These are phyloP conservation scores for Tulasnella sp. DNA, from an alignment of 768 basidiomycete species.

Conservation along the genomic window DNA sequence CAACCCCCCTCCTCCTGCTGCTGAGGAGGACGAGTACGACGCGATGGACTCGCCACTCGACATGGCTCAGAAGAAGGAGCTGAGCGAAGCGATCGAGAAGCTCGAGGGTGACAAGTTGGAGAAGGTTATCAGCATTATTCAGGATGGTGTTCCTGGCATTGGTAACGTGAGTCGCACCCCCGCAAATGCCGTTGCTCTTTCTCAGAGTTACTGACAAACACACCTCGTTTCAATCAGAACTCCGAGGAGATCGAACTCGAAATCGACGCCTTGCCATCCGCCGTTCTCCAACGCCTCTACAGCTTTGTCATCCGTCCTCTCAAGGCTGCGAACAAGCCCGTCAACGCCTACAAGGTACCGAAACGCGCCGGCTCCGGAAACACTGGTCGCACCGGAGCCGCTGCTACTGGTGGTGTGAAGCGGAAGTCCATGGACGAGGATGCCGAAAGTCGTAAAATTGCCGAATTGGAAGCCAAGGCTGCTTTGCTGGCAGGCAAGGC, in stretches of 20 bases:
- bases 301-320: conserved; percentile 87
- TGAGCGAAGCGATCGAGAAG: conserved; percentile 88
- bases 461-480: conserved; percentile 83
- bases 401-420: conserved; percentile 81
- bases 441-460: conserved; percentile 92
- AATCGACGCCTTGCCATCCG: conserved; percentile 83
- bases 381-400: conserved; percentile 64
- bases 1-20: not conserved
- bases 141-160: conserved; percentile 68
- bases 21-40: conserved; percentile 43
- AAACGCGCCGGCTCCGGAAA: conserved; percentile 39
- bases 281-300: conserved; percentile 88
- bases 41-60: conserved; percentile 61
- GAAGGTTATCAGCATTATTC: conserved; percentile 30
- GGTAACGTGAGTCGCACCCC: conserved; percentile 67
- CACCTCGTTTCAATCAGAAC: conserved; percentile 51
- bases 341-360: conserved; percentile 31
- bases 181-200: not conserved
- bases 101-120: conserved; percentile 57
- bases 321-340: conserved; percentile 30
- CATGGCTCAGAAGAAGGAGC: conserved; percentile 86
- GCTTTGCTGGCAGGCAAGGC: conserved; percentile 59
- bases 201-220: not conserved
- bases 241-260: conserved; percentile 98
- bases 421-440: conserved; percentile 97